phyloP scores from a whole-genome alignment of 1,284 basidiomycete genomes.

The Phlebopus sp. region DNA sequence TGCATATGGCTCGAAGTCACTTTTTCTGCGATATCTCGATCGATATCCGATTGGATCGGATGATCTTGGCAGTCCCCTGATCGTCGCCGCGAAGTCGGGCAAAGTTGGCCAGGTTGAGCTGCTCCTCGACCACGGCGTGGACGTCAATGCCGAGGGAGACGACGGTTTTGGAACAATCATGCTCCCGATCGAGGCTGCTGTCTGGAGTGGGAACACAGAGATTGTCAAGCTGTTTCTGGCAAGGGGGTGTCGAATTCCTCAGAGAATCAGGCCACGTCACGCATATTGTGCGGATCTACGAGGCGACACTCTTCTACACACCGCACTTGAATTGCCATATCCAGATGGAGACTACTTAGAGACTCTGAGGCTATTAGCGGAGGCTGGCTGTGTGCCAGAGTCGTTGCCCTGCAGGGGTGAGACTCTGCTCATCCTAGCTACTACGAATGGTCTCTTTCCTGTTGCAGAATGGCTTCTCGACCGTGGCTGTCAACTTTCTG shows the following conservation, averaged over 20 bases:
- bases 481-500: not conserved
- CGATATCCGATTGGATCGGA: not conserved
- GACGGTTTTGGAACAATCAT: no score
- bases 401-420: not conserved
- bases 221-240: not conserved
- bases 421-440: not conserved
- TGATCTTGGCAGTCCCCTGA: not conserved
- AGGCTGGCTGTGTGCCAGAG: not conserved
- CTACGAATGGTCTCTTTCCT: not conserved
- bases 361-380: not conserved
- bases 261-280: not conserved
- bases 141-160: not conserved
- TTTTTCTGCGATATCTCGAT: not conserved
- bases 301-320: not conserved
- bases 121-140: constrained; percentile 4
- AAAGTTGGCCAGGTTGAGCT: not conserved
- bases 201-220: not conserved
- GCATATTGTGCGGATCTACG: not conserved
- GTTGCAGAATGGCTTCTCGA: not conserved
- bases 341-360: not conserved
- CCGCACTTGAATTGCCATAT: not conserved
- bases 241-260: not conserved
- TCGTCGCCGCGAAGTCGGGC: not conserved
- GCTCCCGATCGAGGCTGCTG: not conserved
- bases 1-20: not conserved